Conservation (phyloP, 441 rosid genomes). For the Viola pubescens region DNA sequence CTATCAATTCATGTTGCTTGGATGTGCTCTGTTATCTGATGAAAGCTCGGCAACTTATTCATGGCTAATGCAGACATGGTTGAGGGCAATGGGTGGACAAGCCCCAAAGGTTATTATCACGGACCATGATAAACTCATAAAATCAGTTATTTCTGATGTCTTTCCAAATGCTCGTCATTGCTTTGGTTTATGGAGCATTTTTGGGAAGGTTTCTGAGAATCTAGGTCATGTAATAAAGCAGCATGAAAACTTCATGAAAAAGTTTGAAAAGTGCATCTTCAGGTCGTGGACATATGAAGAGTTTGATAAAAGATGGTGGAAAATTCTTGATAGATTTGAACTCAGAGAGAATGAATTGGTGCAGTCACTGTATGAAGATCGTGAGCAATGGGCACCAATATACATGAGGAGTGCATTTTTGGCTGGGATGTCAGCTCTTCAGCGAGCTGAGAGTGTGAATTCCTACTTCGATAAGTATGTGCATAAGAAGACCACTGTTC, state of each 20-base stretch:
- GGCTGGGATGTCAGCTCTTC: slow-evolving; percentile 72
- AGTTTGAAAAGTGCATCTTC: slow-evolving; percentile 78
- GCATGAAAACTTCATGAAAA: slow-evolving; percentile 51
- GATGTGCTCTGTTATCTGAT: slow-evolving; percentile 69
- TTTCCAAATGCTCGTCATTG: slow-evolving; percentile 56
- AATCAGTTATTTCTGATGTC: slow-evolving; percentile 42
- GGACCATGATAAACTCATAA: slow-evolving; percentile 49
- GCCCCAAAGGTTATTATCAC: slow-evolving; percentile 66
- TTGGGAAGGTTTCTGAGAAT: slow-evolving; percentile 59
- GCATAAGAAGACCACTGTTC: slow-evolving; percentile 74
- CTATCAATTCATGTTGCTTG: slow-evolving; percentile 69
- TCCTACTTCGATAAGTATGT: slow-evolving; percentile 69
- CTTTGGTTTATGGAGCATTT: slow-evolving; percentile 63
- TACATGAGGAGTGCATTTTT: slow-evolving; percentile 51
- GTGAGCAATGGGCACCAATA: slow-evolving; percentile 65
- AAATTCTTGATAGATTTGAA: slow-evolving; percentile 57
- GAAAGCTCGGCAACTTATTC: slow-evolving; percentile 56
- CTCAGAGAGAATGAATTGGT: slow-evolving; percentile 60
- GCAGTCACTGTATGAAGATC: slow-evolving; percentile 58
- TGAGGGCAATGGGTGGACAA: slow-evolving; percentile 67
- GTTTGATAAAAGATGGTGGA: slow-evolving; percentile 67
- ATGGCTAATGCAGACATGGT: slow-evolving; percentile 81
- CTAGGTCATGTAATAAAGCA: slow-evolving; percentile 52
- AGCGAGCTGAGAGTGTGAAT: slow-evolving; percentile 67
- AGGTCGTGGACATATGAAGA: slow-evolving; percentile 80